Conservation (phyloP, 169 alveolate species). For the Babesia ovata region DNA sequence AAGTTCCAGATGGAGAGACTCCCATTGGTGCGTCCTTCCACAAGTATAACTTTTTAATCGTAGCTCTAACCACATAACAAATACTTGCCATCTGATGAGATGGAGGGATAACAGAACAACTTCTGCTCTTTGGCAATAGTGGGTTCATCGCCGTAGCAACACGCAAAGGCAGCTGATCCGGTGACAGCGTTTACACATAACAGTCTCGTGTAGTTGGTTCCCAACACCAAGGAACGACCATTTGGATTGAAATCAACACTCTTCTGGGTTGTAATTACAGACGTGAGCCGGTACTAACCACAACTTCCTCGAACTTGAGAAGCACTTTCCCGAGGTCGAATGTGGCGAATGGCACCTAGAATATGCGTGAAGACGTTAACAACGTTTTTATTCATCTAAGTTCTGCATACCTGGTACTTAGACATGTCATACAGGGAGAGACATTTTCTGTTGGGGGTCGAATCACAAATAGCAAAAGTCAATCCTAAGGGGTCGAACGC, state of each 20-base stretch:
- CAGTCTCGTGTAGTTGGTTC: conserved; percentile 51
- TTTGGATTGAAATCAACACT: conserved; percentile 62
- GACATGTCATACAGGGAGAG: conserved; percentile 53
- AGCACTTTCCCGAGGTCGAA: conserved; percentile 46
- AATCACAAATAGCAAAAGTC: conserved; percentile 37
- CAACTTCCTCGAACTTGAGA: conserved; percentile 42
- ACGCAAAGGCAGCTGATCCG: conserved; percentile 55
- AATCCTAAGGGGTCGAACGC: conserved; percentile 52
- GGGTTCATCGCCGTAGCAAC: conserved; percentile 51
- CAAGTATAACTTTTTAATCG: neutral
- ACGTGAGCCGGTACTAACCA: conserved; percentile 14
- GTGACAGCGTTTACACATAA: conserved; percentile 40
- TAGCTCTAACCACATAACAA: conserved; percentile 48
- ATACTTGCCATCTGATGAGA: conserved; percentile 68
- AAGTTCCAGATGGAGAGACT: conserved; percentile 52
- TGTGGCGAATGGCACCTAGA: conserved; percentile 53
- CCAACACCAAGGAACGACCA: conserved; percentile 42
- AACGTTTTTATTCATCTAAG: neutral
- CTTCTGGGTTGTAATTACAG: conserved; percentile 4
- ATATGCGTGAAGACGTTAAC: no score
- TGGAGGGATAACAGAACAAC: conserved; percentile 46
- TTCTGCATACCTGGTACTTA: conserved; percentile 46
- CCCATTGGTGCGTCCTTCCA: conserved; percentile 53
- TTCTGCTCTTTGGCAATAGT: neutral
- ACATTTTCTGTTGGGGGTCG: conserved; percentile 7